A percentile compares a stretch with the other conserved stretches of the same genome.
phyloP scores from a whole-genome alignment of 768 basidiomycete species.

The Boletus sensibilis region DNA sequence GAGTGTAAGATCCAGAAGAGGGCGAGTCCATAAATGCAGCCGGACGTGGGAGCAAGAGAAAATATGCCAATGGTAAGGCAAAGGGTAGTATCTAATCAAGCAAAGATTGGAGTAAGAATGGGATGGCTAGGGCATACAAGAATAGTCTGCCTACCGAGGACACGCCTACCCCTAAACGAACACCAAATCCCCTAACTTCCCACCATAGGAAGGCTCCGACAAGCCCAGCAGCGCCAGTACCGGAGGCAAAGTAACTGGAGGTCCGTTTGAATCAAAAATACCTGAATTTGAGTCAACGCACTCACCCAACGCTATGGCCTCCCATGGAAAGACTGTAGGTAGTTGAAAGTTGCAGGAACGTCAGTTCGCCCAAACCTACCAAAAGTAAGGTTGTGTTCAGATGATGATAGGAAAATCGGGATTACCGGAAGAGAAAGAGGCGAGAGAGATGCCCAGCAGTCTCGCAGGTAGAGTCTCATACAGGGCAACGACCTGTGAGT shows the following conservation, averaged over 20 bases:
- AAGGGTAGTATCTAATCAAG: constrained; percentile 71
- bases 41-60: constrained; percentile 69
- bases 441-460: constrained; percentile 76
- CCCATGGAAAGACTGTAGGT: constrained; percentile 71
- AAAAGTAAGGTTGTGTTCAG: constrained; percentile 4
- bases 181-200: constrained; percentile 83
- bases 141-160: constrained; percentile 60
- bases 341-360: constrained; percentile 91
- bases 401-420: neutral
- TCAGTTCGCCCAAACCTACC: constrained; percentile 87
- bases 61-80: constrained; percentile 73
- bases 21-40: constrained; percentile 46
- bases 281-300: neutral
- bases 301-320: constrained; percentile 80
- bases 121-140: neutral
- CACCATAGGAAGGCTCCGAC: constrained; percentile 95
- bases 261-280: neutral
- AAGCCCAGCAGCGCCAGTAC: constrained; percentile 92
- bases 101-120: neutral
- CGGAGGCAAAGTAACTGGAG: constrained; percentile 83
- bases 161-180: constrained; percentile 77
- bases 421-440: constrained; percentile 83
- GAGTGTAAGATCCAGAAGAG: constrained; percentile 36
- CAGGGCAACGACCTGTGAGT: constrained; percentile 69
- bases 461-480: constrained; percentile 66